Evolutionary conservation across 768 basidiomycete genomes (phyloP), one percentile per base, ranked within the genome.

Genomic region (Phaeolepiota aurea): DNA sequence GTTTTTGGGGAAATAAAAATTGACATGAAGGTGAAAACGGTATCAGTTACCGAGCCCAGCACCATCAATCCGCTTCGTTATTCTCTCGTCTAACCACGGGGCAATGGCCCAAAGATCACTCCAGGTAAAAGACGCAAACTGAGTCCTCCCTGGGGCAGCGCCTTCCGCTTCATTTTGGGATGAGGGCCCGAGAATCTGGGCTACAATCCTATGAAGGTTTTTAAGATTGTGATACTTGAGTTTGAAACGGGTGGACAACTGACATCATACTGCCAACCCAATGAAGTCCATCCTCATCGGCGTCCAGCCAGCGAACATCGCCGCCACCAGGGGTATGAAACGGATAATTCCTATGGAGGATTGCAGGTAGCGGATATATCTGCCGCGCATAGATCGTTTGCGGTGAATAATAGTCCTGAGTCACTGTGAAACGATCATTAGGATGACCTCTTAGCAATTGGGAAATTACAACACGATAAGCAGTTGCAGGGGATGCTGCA

Each of bases 241-340:
- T 13, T 34, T 12, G 15, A 41, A n/a, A 21, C 13, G 40, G 21
- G 9, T 16, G 32, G n/a, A 20, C 3, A 19, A 51, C 72, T 45
- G 43, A 82, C 86, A 88, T 76, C 47, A 87, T 52, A 15, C 74
- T 66, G 20, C 86, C 86, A 7, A 85, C 76, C 86, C 86, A 87
- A 35, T 78, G 69, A 42, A 71, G 54, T n/a, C 77, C 79, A 28
- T 72, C 71, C 55, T 76, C 75, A 49, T 77, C 72, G 10, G 69
- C 57, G 40, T 66, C 70, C 15, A 71, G 42, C 82, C 85, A 82
- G 18, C 82, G 72, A 46, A 66, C 68, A 56, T 87, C 85, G 20
- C 65, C 66, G 9, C 79, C 84, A 1, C 84, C 80, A 1, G 77
- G 71, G 9, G 87, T 86, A 51, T 73, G 77, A 50, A 80, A 78